Evolutionary conservation across 164 flowering plant genomes (phyloP).

Genomic region (Aristolochia californica): DNA sequence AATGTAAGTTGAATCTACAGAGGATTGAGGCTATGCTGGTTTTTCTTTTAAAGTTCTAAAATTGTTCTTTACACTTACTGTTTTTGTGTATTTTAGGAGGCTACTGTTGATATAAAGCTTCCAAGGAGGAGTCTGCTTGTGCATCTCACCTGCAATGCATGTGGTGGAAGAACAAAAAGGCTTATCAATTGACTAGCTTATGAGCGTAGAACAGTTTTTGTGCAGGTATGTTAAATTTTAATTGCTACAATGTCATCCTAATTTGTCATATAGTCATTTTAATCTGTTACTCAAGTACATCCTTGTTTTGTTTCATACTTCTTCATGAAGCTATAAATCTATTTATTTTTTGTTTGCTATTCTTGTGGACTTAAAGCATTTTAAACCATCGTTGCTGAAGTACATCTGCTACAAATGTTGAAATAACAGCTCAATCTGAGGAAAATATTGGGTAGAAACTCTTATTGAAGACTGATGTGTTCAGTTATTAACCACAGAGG

Average conservation of each 20-base stretch:
- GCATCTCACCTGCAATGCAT: conserved; percentile 61
- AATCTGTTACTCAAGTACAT: background rate
- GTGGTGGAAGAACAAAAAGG: conserved; percentile 70
- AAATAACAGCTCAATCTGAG: too few relatives aligned
- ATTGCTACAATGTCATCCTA: background rate
- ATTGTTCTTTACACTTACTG: background rate
- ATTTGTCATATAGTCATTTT: background rate
- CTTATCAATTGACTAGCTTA: conserved; percentile 72
- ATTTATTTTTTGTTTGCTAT: background rate
- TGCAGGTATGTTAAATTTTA: background rate
- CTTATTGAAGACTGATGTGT: too few relatives aligned
- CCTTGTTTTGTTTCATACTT: too few relatives aligned
- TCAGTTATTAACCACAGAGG: too few relatives aligned
- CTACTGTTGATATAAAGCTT: conserved; percentile 43
- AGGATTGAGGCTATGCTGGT: background rate
- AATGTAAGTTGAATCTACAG: too few relatives aligned
- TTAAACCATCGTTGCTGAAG: background rate
- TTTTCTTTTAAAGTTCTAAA: background rate
- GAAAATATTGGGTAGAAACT: too few relatives aligned
- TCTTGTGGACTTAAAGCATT: background rate
- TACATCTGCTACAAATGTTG: background rate
- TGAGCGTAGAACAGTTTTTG: conserved; percentile 5
- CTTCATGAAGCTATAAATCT: too few relatives aligned
- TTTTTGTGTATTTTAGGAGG: conserved; percentile 21
- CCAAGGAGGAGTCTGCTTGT: conserved; percentile 79